phyloP scores from a whole-genome alignment of 2,329 filamentous ascomycete species.

The Calonectria leucothoes region DNA sequence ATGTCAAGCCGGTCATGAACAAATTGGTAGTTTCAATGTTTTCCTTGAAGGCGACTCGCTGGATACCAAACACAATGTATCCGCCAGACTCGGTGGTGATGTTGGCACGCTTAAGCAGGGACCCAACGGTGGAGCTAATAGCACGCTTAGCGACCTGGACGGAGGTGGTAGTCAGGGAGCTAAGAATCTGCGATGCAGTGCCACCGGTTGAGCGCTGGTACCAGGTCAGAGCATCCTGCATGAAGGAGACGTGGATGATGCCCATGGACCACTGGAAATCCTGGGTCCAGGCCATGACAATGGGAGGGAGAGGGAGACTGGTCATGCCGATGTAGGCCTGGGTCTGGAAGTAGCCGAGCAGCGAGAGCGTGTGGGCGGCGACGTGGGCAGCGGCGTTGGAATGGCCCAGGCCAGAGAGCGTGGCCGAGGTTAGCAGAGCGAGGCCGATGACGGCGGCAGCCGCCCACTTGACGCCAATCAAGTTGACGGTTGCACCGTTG shows the following conservation, averaged over 20 bases:
- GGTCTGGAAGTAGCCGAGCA: conserved; percentile 93
- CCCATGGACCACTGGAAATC: conserved; percentile 99
- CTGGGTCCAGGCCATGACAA: conserved; percentile 93
- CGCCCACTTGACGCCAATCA: conserved; percentile 88
- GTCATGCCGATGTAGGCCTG: conserved; percentile 92
- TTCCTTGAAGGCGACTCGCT: conserved; percentile 89
- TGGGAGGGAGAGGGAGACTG: conserved; percentile 82
- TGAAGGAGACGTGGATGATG: conserved; percentile 85
- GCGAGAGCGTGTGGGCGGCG: conserved; percentile 88
- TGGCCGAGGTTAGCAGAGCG: conserved; percentile 84
- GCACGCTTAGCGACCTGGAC: conserved; percentile 81
- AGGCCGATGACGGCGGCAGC: conserved; percentile 89
- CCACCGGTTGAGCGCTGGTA: conserved; percentile 95
- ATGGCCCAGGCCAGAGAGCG: conserved; percentile 90
- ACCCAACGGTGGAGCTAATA: conserved; percentile 64
- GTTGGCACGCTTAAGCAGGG: conserved; percentile 66
- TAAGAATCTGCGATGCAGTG: conserved; percentile 81
- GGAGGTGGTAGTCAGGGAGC: conserved; percentile 78
- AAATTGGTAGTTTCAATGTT: conserved; percentile 90
- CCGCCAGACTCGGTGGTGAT: conserved; percentile 65
- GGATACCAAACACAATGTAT: conserved; percentile 81
- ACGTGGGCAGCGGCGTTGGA: conserved; percentile 95
- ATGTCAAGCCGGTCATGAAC: conserved; percentile 89
- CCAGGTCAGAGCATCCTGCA: conserved; percentile 92
- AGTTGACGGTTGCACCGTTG: conserved; percentile 91